Evolutionary conservation across 176 grass and related monocot species (phyloP).

Genomic region (Carex kokanica): DNA sequence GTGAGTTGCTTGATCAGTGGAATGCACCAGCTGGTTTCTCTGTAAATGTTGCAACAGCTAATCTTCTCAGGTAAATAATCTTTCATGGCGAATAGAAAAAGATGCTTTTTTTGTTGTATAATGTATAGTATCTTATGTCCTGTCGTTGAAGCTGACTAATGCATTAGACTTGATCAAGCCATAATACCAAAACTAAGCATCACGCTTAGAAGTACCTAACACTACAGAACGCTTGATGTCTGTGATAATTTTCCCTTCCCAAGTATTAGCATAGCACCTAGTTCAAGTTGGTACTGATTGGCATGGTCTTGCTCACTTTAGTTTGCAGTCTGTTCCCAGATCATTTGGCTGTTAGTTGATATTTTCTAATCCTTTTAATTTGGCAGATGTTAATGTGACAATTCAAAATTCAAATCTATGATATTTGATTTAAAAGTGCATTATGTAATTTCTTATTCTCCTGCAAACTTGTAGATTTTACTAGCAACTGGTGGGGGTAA

Average conservation of each 20-base stretch:
- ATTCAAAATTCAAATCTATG: neutral
- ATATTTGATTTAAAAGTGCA: neutral
- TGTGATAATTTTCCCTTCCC: neutral
- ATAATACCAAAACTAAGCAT: neutral
- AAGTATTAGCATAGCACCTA: neutral
- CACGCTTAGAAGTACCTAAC: neutral
- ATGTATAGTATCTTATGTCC: neutral
- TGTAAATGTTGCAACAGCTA: conserved; percentile 95
- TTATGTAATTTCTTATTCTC: neutral
- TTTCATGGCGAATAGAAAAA: neutral
- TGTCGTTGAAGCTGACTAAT: neutral
- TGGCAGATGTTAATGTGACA: neutral
- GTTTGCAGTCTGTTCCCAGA: neutral
- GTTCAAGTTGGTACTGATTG: neutral
- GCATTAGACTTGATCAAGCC: neutral
- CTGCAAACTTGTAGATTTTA: conserved; percentile 52
- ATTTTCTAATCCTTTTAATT: neutral
- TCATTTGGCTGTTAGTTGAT: neutral
- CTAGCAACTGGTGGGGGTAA: conserved; percentile 90
- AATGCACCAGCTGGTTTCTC: conserved; percentile 80
- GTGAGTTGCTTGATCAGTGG: conserved; percentile 88
- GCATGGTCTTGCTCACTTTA: neutral
- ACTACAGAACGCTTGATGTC: neutral
- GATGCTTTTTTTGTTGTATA: neutral
- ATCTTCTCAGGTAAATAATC: conserved; percentile 60